phyloP scores from a whole-genome alignment of 164 flowering plant genomes.

The Malania oleifera region DNA sequence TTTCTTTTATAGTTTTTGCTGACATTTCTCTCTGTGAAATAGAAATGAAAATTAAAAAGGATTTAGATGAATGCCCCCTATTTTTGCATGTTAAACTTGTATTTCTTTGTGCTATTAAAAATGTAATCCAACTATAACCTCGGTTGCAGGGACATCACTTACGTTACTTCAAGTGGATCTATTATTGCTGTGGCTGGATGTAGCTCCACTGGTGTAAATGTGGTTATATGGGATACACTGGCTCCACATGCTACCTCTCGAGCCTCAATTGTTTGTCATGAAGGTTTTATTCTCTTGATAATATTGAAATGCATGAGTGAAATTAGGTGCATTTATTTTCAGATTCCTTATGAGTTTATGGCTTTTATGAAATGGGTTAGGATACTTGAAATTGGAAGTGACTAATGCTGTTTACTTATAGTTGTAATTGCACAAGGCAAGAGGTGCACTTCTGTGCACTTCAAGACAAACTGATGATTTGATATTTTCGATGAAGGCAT shows the following conservation, averaged over 20 bases:
- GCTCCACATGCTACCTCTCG: conserved; percentile 86
- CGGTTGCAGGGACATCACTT: conserved; percentile 75
- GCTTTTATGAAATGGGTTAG: background rate
- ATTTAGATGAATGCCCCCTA: too few species aligned
- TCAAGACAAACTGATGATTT: too few species aligned
- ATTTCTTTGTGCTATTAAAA: too few species aligned
- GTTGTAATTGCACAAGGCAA: too few species aligned
- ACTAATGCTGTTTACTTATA: too few species aligned
- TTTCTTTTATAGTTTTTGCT: too few species aligned
- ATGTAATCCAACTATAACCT: background rate
- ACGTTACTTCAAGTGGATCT: conserved; percentile 86
- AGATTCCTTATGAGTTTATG: background rate
- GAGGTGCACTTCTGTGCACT: too few species aligned
- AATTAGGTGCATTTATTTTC: background rate
- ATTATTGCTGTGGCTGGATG: conserved; percentile 86
- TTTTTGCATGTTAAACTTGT: too few species aligned
- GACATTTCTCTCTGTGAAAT: too few species aligned
- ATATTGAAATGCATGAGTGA: background rate
- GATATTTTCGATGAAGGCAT: too few species aligned
- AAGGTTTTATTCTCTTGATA: conserved; percentile 44
- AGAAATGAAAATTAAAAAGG: too few species aligned
- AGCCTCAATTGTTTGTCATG: conserved; percentile 92
- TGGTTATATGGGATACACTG: conserved; percentile 92
- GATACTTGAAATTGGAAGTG: background rate
- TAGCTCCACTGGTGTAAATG: conserved; percentile 70